Percentiles rank a stretch among this genome's conserved stretches.
These are phyloP conservation scores for Choanephora cucurbitarum DNA, from an alignment of 371 early-diverging fungal genomes.

Conservation along the genomic window DNA sequence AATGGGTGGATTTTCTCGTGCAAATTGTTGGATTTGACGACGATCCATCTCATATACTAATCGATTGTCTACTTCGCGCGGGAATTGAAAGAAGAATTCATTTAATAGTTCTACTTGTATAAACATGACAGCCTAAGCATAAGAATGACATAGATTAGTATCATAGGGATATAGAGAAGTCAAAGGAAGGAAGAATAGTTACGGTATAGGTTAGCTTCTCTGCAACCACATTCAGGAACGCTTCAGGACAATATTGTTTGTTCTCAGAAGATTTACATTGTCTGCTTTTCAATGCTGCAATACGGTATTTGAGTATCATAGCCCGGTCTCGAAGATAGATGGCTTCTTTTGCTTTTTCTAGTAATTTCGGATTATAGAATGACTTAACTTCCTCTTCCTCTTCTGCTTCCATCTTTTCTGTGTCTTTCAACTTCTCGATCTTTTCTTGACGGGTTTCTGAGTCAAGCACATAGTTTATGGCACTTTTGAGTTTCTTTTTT, in stretches of 20 bases:
- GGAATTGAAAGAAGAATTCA: constrained; percentile 97
- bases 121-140: constrained; percentile 83
- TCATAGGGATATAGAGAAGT: too few species aligned
- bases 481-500: constrained; percentile 79
- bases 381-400: constrained; percentile 52
- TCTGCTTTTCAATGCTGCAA: constrained; percentile 76
- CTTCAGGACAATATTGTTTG: constrained; percentile 92
- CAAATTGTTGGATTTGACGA: constrained; percentile 82
- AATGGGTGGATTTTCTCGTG: constrained; percentile 86
- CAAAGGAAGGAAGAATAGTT: constrained; percentile 6
- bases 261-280: constrained; percentile 76
- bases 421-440: constrained; percentile 20
- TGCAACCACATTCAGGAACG: constrained; percentile 85
- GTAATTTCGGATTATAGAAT: constrained; percentile 69
- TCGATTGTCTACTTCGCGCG: constrained; percentile 89
- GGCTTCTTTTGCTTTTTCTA: constrained; percentile 83
- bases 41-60: constrained; percentile 77
- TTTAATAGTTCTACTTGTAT: constrained; percentile 94
- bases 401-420: constrained; percentile 31
- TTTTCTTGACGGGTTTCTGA: constrained; percentile 51
- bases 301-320: constrained; percentile 76
- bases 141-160: constrained; percentile 3
- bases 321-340: constrained; percentile 75
- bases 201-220: constrained; percentile 90
- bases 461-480: constrained; percentile 69